A percentile compares a stretch with the other conserved stretches of the same genome.
Evolutionary conservation across 176 grass and related monocot genomes (phyloP).

Genomic region (Tuctoria greenei): DNA sequence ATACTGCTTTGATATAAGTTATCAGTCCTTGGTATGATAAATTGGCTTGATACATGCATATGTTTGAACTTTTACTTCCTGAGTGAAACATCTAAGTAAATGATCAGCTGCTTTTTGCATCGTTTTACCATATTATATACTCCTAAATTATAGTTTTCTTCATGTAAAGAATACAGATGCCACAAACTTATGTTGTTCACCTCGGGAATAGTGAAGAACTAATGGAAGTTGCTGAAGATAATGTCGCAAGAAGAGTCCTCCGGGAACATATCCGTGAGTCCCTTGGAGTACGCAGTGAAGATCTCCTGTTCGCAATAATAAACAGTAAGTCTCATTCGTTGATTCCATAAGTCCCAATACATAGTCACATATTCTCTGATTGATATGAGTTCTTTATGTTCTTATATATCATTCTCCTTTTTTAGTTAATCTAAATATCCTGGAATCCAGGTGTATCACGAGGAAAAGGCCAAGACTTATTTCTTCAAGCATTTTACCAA

Average conservation of each 20-base stretch:
- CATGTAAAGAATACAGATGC: constrained; percentile 90
- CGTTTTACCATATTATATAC: too few species aligned
- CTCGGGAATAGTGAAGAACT: constrained; percentile 75
- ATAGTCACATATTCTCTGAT: constrained; percentile 1
- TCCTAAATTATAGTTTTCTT: constrained; percentile 2
- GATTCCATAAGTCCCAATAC: not conserved
- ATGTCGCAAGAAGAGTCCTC: constrained; percentile 69
- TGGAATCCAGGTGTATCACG: constrained; percentile 80
- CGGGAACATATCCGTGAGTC: constrained; percentile 75
- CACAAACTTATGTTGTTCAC: constrained; percentile 91
- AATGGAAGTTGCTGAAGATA: constrained; percentile 85
- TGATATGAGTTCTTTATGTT: constrained; percentile 14
- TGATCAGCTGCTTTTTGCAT: too few species aligned
- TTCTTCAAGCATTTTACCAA: constrained; percentile 91
- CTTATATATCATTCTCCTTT: constrained; percentile 6
- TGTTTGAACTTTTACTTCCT: constrained; percentile 35
- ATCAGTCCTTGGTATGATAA: not conserved
- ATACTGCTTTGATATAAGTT: constrained; percentile 11
- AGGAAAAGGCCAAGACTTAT: constrained; percentile 96
- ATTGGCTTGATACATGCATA: constrained; percentile 1
- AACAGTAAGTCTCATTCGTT: constrained; percentile 67
- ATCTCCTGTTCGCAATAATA: constrained; percentile 97
- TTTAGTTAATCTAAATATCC: not conserved
- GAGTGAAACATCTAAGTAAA: not conserved
- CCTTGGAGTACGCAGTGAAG: constrained; percentile 65